These are phyloP conservation scores for Aspergillus carlsbadensis DNA, from an alignment of 495 filamentous ascomycete genomes.

Conservation along the genomic window DNA sequence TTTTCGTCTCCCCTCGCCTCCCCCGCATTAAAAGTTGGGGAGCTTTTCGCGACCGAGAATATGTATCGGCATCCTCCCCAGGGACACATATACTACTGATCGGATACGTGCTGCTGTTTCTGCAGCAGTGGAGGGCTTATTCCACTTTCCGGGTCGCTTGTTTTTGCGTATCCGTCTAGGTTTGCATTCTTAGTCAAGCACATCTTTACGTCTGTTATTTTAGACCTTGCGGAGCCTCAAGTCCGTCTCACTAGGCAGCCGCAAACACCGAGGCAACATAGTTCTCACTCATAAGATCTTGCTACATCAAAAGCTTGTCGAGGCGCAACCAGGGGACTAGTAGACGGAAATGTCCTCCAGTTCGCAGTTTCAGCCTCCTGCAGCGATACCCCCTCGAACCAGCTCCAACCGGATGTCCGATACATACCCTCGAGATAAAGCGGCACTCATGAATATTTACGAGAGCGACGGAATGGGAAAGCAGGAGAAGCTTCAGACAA, in stretches of 20 bases:
- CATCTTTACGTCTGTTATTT: neutral
- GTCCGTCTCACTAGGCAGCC: neutral
- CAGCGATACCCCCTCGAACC: slow-evolving; percentile 69
- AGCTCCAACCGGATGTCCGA: slow-evolving; percentile 59
- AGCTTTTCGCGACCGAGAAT: neutral
- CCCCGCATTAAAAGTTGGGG: slow-evolving; percentile 11
- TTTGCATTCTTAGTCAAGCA: neutral
- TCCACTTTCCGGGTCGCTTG: neutral
- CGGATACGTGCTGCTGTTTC: neutral
- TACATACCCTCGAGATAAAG: slow-evolving; percentile 31
- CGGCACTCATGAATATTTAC: slow-evolving; percentile 44
- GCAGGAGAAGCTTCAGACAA: slow-evolving; percentile 48
- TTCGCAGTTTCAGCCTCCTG: slow-evolving; percentile 55
- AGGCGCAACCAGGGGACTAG: neutral
- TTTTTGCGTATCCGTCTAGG: neutral
- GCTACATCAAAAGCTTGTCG: neutral
- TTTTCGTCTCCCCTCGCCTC: slow-evolving; percentile 13
- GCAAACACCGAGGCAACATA: neutral
- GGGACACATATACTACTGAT: neutral
- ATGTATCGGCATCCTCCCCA: neutral
- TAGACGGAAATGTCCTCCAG: slow-evolving; percentile 19
- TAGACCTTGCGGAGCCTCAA: neutral
- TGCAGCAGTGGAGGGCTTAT: neutral
- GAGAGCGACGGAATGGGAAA: slow-evolving; percentile 30
- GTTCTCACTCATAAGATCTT: neutral